phyloP scores from a whole-genome alignment of 2,329 filamentous ascomycete species.

The Fusarium xylarioides region DNA sequence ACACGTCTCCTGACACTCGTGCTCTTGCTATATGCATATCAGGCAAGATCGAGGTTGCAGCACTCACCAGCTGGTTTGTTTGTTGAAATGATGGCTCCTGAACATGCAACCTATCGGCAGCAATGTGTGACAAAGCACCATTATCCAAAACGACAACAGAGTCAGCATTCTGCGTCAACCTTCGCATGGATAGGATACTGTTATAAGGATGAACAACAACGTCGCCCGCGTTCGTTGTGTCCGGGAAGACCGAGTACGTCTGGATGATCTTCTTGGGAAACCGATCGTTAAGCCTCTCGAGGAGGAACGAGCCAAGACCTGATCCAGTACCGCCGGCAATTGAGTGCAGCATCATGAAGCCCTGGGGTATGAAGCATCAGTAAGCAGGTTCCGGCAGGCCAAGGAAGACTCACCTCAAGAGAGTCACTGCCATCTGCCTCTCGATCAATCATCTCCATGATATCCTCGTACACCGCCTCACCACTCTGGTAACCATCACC shows the following conservation, averaged over 20 bases:
- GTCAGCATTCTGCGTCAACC: conserved; percentile 94
- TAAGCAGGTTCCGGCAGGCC: neutral
- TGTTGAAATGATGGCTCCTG: conserved; percentile 97
- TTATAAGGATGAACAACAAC: conserved; percentile 99
- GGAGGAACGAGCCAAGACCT: conserved; percentile 91
- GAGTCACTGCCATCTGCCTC: conserved; percentile 98
- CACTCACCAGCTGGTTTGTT: conserved; percentile 88
- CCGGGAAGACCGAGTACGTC: conserved; percentile 98
- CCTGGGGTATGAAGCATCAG: conserved; percentile 55
- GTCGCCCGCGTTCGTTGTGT: conserved; percentile 85
- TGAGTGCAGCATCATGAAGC: conserved; percentile 98
- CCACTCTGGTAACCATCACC: conserved; percentile 94
- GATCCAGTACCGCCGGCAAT: conserved; percentile 97
- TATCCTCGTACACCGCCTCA: conserved; percentile 91
- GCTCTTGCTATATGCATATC: neutral
- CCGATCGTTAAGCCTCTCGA: conserved; percentile 94
- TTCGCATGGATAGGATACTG: conserved; percentile 88
- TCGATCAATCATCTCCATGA: conserved; percentile 99
- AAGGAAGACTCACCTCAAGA: conserved; percentile 67
- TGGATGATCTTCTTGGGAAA: conserved; percentile 99
- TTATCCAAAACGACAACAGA: conserved; percentile 98
- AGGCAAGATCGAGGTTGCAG: no score
- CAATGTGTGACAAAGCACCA: conserved; percentile 90
- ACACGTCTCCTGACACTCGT: neutral
- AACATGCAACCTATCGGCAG: conserved; percentile 91